These are phyloP conservation scores for Canariomyces notabilis DNA, from an alignment of 2,329 filamentous ascomycete species.

Conservation along the genomic window DNA sequence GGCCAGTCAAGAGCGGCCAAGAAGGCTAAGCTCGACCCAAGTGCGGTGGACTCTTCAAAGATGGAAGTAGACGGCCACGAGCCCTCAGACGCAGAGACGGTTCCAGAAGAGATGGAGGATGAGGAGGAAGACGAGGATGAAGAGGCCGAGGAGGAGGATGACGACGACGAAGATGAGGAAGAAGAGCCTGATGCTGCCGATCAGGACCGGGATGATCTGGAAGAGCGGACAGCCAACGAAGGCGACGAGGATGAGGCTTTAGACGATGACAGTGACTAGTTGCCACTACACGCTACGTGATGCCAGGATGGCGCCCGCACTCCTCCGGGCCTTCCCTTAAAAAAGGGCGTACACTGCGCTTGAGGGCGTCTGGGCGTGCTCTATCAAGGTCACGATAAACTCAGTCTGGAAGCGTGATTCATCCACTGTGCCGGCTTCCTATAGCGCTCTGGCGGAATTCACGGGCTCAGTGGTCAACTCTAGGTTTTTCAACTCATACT, in stretches of 20 bases:
- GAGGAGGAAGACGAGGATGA: constrained; percentile 40
- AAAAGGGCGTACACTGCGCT: background rate
- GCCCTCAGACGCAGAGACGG: background rate
- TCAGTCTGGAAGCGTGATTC: too few species aligned
- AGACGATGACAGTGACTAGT: constrained; percentile 56
- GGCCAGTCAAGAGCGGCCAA: constrained; percentile 30
- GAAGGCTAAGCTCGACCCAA: constrained; percentile 36
- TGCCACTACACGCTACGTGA: background rate
- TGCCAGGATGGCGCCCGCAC: background rate
- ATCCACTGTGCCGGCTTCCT: too few species aligned
- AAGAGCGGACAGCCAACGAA: constrained; percentile 35
- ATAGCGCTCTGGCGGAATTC: too few species aligned
- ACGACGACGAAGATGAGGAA: constrained; percentile 38
- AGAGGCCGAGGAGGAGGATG: constrained; percentile 39
- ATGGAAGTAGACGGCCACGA: constrained; percentile 41
- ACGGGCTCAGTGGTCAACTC: too few species aligned
- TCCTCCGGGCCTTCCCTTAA: background rate
- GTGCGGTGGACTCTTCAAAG: constrained; percentile 35
- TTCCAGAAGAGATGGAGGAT: constrained; percentile 37
- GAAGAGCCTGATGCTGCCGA: constrained; percentile 51
- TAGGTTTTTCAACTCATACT: too few species aligned
- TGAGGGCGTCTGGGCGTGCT: too few species aligned
- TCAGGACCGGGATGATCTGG: constrained; percentile 42
- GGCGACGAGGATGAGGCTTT: constrained; percentile 54
- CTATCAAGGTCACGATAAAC: too few species aligned